Percentiles rank a stretch among this genome's conserved stretches.
phyloP scores from a whole-genome alignment of 352 stramenopile genomes.

The Thalassiosira hispida region DNA sequence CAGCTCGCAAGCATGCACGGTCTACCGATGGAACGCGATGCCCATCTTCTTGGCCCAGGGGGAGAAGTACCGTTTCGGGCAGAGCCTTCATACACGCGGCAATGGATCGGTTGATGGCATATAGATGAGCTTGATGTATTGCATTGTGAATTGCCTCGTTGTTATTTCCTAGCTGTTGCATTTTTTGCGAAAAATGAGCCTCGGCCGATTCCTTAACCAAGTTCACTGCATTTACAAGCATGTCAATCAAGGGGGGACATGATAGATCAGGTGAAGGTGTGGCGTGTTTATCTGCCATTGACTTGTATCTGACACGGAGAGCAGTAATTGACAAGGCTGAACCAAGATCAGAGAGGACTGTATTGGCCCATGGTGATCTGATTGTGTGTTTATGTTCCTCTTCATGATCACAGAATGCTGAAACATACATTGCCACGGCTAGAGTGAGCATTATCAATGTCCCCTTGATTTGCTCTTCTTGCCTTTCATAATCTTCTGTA shows the following conservation, averaged over 20 bases:
- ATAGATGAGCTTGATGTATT: slow-evolving; percentile 12
- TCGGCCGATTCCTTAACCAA: slow-evolving; percentile 25
- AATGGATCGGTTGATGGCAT: slow-evolving; percentile 31
- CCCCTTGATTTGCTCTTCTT: slow-evolving; percentile 72
- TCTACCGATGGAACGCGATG: slow-evolving; percentile 49
- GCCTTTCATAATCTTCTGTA: slow-evolving; percentile 30
- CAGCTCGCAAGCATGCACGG: slow-evolving; percentile 36
- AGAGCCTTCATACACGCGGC: slow-evolving; percentile 33
- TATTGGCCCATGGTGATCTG: slow-evolving; percentile 41
- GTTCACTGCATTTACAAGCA: slow-evolving; percentile 32
- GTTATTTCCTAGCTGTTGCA: neutral
- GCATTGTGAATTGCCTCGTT: neutral
- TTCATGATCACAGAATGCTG: slow-evolving; percentile 25
- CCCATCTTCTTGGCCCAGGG: slow-evolving; percentile 22
- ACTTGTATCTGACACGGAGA: slow-evolving; percentile 65
- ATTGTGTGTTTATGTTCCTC: slow-evolving; percentile 13
- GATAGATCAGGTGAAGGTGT: slow-evolving; percentile 26
- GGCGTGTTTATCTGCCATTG: slow-evolving; percentile 27
- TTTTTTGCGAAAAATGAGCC: slow-evolving; percentile 19
- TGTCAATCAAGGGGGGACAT: slow-evolving; percentile 41
- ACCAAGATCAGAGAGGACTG: slow-evolving; percentile 56
- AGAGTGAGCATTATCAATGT: slow-evolving; percentile 69
- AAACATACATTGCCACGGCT: slow-evolving; percentile 46
- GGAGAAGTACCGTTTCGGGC: slow-evolving; percentile 45
- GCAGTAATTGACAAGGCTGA: slow-evolving; percentile 60